phyloP scores from a whole-genome alignment of 306 rosid genomes.

The Cucumis melo region DNA sequence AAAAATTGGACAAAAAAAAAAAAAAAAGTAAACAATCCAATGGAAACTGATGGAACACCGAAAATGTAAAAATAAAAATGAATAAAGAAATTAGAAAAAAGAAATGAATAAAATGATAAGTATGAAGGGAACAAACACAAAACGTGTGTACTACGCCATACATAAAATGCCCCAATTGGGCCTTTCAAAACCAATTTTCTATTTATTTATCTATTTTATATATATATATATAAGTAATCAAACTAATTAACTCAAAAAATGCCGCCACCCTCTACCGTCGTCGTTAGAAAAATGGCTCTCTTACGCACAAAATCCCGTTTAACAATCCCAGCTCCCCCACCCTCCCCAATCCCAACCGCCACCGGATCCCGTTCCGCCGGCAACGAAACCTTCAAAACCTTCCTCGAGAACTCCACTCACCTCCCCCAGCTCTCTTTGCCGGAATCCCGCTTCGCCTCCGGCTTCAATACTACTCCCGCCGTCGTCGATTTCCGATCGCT shows the following conservation, averaged over 20 bases:
- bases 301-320: slow-evolving; percentile 14
- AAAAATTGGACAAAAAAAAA: too few species aligned
- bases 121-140: not conserved
- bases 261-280: not conserved
- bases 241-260: not conserved
- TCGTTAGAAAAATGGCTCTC: slow-evolving; percentile 16
- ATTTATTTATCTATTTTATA: not conserved
- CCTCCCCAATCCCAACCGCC: slow-evolving; percentile 67
- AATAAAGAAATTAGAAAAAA: too few species aligned
- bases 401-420: slow-evolving; percentile 33
- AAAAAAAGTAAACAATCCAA: too few species aligned
- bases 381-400: slow-evolving; percentile 32
- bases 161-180: slow-evolving; percentile 15
- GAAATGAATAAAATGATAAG: not conserved
- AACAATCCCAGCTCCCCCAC: slow-evolving; percentile 29
- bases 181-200: not conserved
- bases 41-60: too few species aligned
- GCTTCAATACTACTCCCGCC: slow-evolving; percentile 13
- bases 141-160: slow-evolving; percentile 27
- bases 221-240: not conserved
- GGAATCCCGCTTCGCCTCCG: not conserved
- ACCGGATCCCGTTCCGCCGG: slow-evolving; percentile 63
- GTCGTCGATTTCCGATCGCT: slow-evolving; percentile 36
- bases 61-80: too few species aligned
- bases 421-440: slow-evolving; percentile 46